Evolutionary conservation across 495 filamentous ascomycete species (phyloP), one percentile per base, ranked within the genome.

Genomic region (Penicillium manginii): DNA sequence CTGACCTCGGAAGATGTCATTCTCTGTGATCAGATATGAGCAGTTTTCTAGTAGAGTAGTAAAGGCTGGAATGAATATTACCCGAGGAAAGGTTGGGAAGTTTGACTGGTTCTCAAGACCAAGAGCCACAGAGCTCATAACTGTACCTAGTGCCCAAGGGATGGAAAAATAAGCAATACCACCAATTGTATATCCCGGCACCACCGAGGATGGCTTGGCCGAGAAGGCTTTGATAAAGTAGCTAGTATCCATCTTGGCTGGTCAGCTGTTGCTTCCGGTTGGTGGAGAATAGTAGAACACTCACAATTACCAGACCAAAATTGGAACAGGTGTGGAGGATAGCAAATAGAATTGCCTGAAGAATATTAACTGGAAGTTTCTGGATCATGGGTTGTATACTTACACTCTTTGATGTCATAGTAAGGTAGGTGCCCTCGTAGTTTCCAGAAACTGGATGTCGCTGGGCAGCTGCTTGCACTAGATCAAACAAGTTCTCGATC

Each of bases 171-270:
- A 78, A 15, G 70, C 64, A n/a, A 79, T 67, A 9, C 75, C 78
- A 9, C 75, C 78, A 37, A 80, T 71, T 15, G 75, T 72, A 43
- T 80, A 80, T 29, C 76, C 76, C 0, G 78, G 76, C 2, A 79
- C 71, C 9, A 75, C 74, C 14, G 72, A 64, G 9, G 63, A 63
- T 2, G 74, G 75, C 17, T 66, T 59, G 4, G 76, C 75, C 0
- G 78, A 69, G 57, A 81, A 78, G 2, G 76, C 72, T 42, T 81
- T 81, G 59, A 77, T 78, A 48, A 76, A 81, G 59, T 78, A 78
- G 47, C 72, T 74, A 0, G 74, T 79, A 52, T 79, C 77, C 75
- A 76, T 79, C 65, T 76, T 47, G 10, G 15, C 3, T 14, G 1
- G 42, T 17, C 29, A 32, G 40, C 12, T 33, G 37, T 43, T 6